Evolutionary conservation across 2,329 filamentous ascomycete genomes (phyloP).

Genomic region (Diaporthe vexans): DNA sequence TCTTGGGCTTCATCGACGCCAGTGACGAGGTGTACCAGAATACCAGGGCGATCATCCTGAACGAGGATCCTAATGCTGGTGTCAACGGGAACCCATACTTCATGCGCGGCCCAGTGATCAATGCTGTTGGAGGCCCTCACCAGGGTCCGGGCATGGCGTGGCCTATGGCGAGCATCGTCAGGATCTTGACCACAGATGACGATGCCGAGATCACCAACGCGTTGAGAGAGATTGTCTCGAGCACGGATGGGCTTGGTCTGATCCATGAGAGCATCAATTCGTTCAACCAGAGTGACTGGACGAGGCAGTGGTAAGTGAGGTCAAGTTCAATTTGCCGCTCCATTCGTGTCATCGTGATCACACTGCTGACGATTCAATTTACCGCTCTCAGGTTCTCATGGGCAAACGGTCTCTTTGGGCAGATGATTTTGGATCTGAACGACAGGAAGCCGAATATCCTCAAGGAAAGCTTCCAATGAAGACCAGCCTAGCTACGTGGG

Average conservation of each 20-base stretch:
- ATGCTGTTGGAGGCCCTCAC: constrained; percentile 66
- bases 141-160: constrained; percentile 79
- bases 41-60: constrained; percentile 80
- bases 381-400: constrained; percentile 79
- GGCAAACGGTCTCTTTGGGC: constrained; percentile 92
- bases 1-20: constrained; percentile 70
- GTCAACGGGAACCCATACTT: constrained; percentile 80
- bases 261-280: constrained; percentile 87
- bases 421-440: constrained; percentile 83
- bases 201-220: constrained; percentile 80
- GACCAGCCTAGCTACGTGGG: not conserved
- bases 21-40: constrained; percentile 77
- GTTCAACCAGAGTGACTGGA: constrained; percentile 63
- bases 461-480: constrained; percentile 54
- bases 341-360: not conserved
- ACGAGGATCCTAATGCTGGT: constrained; percentile 19
- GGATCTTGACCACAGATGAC: constrained; percentile 82
- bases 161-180: constrained; percentile 88
- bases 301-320: constrained; percentile 56
- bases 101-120: constrained; percentile 66
- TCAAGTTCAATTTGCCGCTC: not conserved
- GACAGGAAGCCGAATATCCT: constrained; percentile 73
- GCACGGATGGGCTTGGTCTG: constrained; percentile 79
- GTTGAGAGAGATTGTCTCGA: constrained; percentile 75
- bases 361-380: constrained; percentile 19